Evolutionary conservation across 371 early-diverging fungal species (phyloP).

Genomic region (Blastocladiella emersonii): DNA sequence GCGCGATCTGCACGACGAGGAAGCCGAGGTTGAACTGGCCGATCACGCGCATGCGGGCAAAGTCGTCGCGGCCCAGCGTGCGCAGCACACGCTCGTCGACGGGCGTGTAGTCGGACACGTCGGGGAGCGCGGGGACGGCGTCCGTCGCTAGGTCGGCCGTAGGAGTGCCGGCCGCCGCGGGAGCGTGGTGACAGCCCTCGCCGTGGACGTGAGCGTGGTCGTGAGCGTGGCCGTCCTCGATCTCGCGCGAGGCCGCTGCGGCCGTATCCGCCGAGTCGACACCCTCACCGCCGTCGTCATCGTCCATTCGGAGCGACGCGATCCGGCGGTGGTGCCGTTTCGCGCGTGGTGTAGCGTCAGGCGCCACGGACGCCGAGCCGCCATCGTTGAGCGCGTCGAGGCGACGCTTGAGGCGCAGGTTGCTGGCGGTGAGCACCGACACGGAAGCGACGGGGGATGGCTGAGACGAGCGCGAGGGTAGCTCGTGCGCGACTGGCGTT

Average conservation of each 20-base stretch:
- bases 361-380: neutral
- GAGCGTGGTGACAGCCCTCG: too few relatives aligned
- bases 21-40: constrained; percentile 99
- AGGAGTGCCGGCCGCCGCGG: constrained; percentile 23
- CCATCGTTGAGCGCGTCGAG: neutral
- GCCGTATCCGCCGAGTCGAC: too few relatives aligned
- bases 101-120: neutral
- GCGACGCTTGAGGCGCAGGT: too few relatives aligned
- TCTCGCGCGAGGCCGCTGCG: too few relatives aligned
- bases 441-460: too few relatives aligned
- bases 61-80: constrained; percentile 65
- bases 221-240: too few relatives aligned
- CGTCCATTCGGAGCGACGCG: too few relatives aligned
- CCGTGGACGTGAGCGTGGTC: too few relatives aligned
- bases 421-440: too few relatives aligned
- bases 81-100: constrained; percentile 13
- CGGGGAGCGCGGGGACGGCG: neutral
- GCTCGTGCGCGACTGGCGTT: too few relatives aligned
- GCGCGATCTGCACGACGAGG: constrained; percentile 50
- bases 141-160: neutral
- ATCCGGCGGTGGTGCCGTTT: constrained; percentile 8
- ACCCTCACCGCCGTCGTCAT: too few relatives aligned
- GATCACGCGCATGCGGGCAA: constrained; percentile 64
- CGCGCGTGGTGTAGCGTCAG: neutral
- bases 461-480: too few relatives aligned